Percentiles rank a stretch among this genome's conserved stretches.
Evolutionary conservation across 192 early-diverging fungal genomes (phyloP).

Genomic region (Coemansia sp.): DNA sequence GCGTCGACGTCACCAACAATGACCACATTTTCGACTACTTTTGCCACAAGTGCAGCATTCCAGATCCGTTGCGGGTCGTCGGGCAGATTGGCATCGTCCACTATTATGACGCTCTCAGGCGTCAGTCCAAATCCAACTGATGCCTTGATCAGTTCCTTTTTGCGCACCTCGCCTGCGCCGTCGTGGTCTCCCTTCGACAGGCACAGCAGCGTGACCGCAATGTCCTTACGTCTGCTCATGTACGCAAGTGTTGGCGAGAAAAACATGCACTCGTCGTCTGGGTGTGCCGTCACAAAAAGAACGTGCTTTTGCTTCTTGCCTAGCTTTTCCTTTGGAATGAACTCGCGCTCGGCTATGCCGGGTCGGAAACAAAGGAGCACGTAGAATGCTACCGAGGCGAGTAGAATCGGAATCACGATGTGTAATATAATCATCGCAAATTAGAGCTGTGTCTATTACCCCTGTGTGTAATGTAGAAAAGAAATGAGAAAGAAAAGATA

Average conservation of each 20-base stretch:
- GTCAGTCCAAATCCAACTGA: conserved; percentile 45
- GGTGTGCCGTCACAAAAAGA: conserved; percentile 82
- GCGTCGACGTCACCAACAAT: conserved; percentile 59
- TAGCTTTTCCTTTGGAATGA: conserved; percentile 40
- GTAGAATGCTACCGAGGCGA: conserved; percentile 30
- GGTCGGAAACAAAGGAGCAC: conserved; percentile 33
- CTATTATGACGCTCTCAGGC: conserved; percentile 51
- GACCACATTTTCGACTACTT: conserved; percentile 61
- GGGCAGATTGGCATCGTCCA: conserved; percentile 58
- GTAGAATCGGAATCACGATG: conserved; percentile 31
- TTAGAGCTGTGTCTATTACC: too few relatives aligned
- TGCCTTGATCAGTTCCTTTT: conserved; percentile 46
- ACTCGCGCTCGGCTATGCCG: conserved; percentile 27
- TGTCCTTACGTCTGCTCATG: conserved; percentile 54
- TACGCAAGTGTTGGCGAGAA: conserved; percentile 78
- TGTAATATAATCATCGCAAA: conserved; percentile 52
- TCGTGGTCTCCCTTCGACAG: conserved; percentile 75
- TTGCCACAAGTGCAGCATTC: conserved; percentile 61
- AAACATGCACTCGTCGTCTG: conserved; percentile 99
- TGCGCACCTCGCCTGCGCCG: conserved; percentile 44
- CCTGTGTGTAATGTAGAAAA: too few relatives aligned
- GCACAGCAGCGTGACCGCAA: conserved; percentile 74
- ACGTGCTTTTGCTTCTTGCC: conserved; percentile 45
- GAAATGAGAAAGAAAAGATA: neutral
- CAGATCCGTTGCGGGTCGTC: conserved; percentile 69